These are phyloP conservation scores for Naganishia friedmannii DNA, from an alignment of 768 basidiomycete species.

Conservation along the genomic window DNA sequence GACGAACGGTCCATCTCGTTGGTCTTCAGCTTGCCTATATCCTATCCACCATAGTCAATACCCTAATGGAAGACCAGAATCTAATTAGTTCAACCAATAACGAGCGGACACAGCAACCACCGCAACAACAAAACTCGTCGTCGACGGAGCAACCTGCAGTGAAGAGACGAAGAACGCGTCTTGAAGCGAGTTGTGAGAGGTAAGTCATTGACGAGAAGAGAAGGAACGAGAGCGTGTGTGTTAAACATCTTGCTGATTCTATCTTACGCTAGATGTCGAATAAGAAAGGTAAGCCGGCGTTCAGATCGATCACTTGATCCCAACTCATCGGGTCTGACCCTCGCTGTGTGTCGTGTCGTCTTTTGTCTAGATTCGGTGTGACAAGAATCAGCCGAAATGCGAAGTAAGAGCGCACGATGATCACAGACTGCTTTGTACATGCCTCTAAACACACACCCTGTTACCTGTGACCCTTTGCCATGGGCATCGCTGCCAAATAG, in stretches of 20 bases:
- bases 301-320: neutral
- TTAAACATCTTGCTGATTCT: neutral
- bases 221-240: neutral
- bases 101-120: neutral
- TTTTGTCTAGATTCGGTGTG: neutral
- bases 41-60: neutral
- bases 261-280: neutral
- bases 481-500: neutral
- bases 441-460: neutral
- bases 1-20: neutral
- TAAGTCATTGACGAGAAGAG: neutral
- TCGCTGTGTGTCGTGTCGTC: neutral
- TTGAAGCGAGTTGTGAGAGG: conserved; percentile 3
- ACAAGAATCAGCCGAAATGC: neutral
- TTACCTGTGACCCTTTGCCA: neutral
- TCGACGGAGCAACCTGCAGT: neutral
- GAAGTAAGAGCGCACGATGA: neutral
- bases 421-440: neutral
- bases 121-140: neutral
- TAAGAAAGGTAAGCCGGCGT: neutral
- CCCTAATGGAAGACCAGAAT: neutral
- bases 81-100: neutral
- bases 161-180: conserved; percentile 13
- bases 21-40: neutral
- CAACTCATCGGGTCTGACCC: neutral